Conservation (phyloP, 805 yeast genomes). For the Soucietia sequanensis region DNA sequence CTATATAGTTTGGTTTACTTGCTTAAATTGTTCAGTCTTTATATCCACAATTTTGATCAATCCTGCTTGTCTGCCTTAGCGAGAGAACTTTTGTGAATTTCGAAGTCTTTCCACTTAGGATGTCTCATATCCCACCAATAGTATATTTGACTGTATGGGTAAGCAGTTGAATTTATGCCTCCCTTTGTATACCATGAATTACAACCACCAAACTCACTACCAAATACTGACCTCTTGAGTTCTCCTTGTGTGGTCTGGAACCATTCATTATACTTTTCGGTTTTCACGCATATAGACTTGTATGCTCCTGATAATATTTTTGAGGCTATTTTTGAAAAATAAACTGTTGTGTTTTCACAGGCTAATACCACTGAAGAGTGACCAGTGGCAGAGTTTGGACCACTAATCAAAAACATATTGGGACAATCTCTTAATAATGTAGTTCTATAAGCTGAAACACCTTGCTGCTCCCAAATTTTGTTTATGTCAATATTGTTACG, state of each 20-base stretch:
- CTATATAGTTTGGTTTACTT: too few species aligned
- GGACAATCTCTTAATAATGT: slow-evolving; percentile 31
- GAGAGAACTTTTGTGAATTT: slow-evolving; percentile 6
- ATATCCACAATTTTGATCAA: too few species aligned
- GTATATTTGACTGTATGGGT: slow-evolving; percentile 35
- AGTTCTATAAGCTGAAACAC: slow-evolving; percentile 37
- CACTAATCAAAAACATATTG: slow-evolving; percentile 33
- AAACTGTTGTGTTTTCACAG: slow-evolving; percentile 31
- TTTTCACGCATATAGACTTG: slow-evolving; percentile 30
- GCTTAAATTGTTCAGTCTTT: too few species aligned
- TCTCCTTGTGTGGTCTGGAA: slow-evolving; percentile 22
- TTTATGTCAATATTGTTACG: slow-evolving; percentile 18
- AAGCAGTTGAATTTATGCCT: slow-evolving; percentile 31
- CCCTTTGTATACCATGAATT: slow-evolving; percentile 35
- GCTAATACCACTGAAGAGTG: slow-evolving; percentile 41
- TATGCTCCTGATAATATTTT: slow-evolving; percentile 26
- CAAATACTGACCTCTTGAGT: slow-evolving; percentile 32
- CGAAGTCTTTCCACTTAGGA: slow-evolving; percentile 27
- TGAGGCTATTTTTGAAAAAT: slow-evolving; percentile 19
- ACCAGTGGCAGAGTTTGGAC: slow-evolving; percentile 44
- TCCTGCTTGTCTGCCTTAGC: too few species aligned
- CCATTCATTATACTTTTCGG: slow-evolving; percentile 35
- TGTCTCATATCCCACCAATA: slow-evolving; percentile 26
- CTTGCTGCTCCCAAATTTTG: slow-evolving; percentile 28
- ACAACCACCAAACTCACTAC: slow-evolving; percentile 40